Conservation (phyloP, 139 green algal genomes). For the Picochlorum costavermella region DNA sequence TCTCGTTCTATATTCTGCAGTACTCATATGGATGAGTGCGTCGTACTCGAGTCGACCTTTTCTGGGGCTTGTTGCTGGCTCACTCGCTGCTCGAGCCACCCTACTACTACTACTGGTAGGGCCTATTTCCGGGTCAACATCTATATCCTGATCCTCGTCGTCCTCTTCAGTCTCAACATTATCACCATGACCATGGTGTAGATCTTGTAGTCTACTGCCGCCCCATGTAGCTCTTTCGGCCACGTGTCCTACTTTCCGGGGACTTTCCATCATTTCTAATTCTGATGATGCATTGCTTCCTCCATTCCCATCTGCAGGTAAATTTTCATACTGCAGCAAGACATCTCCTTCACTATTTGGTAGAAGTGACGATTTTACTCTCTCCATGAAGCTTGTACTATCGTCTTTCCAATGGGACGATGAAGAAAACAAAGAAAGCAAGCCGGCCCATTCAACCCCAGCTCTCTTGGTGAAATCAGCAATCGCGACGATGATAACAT, state of each 20-base stretch:
- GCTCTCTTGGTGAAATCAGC: constrained; percentile 42
- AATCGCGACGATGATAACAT: constrained; percentile 58
- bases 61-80: not conserved
- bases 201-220: not conserved
- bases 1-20: constrained; percentile 32
- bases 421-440: not conserved
- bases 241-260: constrained; percentile 8
- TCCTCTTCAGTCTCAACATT: too few relatives aligned
- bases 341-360: not conserved
- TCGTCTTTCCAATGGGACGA: not conserved
- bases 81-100: not conserved
- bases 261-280: constrained; percentile 12
- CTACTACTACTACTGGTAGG: not conserved
- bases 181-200: too few relatives aligned
- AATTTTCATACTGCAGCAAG: too few relatives aligned
- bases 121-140: not conserved
- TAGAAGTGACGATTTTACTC: not conserved
- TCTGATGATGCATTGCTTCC: constrained; percentile 32
- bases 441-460: constrained; percentile 37
- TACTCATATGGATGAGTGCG: constrained; percentile 34
- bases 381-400: not conserved
- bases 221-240: constrained; percentile 11
- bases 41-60: constrained; percentile 1
- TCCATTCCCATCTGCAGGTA: too few relatives aligned
- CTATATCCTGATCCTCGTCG: not conserved